Evolutionary conservation across 441 rosid species (phyloP).

Genomic region (Codiaeum variegatum): DNA sequence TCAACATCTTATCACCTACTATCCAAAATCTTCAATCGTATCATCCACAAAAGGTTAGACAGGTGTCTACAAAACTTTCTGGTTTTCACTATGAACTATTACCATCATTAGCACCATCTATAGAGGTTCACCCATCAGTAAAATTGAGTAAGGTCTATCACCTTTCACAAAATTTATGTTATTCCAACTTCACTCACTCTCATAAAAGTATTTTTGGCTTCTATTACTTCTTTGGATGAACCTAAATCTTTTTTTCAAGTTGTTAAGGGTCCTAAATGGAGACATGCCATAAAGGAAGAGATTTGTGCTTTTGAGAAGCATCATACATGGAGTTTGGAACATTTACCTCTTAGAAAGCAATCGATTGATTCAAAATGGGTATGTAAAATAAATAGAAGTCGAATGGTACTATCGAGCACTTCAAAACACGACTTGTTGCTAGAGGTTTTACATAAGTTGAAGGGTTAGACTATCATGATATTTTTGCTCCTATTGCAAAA

Average conservation of each 20-base stretch:
- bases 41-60: no score
- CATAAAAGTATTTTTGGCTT: not conserved
- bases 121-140: not conserved
- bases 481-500: no score
- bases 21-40: not conserved
- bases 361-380: not conserved
- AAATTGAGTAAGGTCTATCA: not conserved
- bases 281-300: not conserved
- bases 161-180: not conserved
- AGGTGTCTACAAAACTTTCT: not conserved
- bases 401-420: no score
- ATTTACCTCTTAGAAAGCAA: not conserved
- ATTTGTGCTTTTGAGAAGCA: not conserved
- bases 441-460: no score
- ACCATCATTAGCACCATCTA: not conserved
- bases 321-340: not conserved
- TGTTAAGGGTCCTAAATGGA: not conserved
- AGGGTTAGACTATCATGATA: no score
- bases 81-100: not conserved
- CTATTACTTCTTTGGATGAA: not conserved
- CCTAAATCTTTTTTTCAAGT: not conserved
- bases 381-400: no score
- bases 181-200: not conserved
- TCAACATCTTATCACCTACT: not conserved
- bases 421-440: no score